phyloP scores from a whole-genome alignment of 441 rosid species.

The Eugenia klotzschiana region DNA sequence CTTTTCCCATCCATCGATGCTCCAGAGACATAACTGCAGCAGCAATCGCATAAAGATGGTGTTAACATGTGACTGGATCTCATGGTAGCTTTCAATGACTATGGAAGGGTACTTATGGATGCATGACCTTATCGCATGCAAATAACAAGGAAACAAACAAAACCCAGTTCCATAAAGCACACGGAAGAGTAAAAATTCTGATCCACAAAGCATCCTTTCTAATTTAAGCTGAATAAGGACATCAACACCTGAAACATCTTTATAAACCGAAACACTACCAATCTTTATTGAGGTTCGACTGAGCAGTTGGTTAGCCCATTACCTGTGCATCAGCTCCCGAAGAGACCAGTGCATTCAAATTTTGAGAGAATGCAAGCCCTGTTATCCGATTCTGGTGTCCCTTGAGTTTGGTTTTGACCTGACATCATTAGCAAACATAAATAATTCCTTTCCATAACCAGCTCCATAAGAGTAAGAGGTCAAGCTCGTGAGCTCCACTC shows the following conservation, averaged over 20 bases:
- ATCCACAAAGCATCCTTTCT: not conserved
- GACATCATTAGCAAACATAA: slow-evolving; percentile 1
- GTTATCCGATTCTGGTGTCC: slow-evolving; percentile 70
- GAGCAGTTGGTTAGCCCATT: not conserved
- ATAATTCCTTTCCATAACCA: not conserved
- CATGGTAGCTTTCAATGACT: not conserved
- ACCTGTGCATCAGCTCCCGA: slow-evolving; percentile 88
- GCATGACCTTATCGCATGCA: not conserved
- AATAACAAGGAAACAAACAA: not conserved
- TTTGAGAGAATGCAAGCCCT: slow-evolving; percentile 65
- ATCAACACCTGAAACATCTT: not conserved
- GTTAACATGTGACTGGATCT: not conserved
- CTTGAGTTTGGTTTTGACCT: slow-evolving; percentile 71
- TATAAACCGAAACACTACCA: not conserved
- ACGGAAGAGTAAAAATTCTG: not conserved
- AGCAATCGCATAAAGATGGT: not conserved
- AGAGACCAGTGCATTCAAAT: slow-evolving; percentile 48
- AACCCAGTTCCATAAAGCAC: not conserved
- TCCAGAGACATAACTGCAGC: slow-evolving; percentile 50
- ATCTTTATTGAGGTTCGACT: not conserved
- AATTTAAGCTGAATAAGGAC: not conserved
- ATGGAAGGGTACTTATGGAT: not conserved
- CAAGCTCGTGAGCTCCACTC: not conserved
- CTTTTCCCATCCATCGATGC: slow-evolving; percentile 67
- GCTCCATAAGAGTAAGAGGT: not conserved